phyloP scores from a whole-genome alignment of 139 green algal genomes.

The Spirogloea muscicola region DNA sequence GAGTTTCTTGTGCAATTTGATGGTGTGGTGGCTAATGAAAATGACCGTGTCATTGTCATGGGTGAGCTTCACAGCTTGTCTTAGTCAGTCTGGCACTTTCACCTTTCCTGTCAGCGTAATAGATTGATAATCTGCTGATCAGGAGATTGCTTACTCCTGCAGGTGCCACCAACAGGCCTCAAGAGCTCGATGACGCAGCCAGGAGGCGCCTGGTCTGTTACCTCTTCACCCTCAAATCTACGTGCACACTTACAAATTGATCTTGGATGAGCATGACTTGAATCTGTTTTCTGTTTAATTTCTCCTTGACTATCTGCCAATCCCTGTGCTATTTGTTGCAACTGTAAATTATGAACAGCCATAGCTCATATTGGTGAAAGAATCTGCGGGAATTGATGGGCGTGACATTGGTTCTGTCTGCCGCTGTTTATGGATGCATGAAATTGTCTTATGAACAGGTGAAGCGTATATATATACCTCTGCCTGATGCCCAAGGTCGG shows the following conservation, averaged over 20 bases:
- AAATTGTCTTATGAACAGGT: conserved; percentile 19
- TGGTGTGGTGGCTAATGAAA: conserved; percentile 43
- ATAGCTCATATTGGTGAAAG: not conserved
- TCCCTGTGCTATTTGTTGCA: not conserved
- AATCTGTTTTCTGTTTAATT: not conserved
- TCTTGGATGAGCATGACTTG: not conserved
- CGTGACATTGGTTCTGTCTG: not conserved
- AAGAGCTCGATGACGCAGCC: conserved; percentile 96
- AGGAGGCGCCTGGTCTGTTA: conserved; percentile 72
- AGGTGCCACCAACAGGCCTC: conserved; percentile 92
- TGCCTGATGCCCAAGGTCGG: conserved; percentile 76
- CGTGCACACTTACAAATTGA: conserved; percentile 44
- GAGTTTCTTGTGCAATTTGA: conserved; percentile 97
- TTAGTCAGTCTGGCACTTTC: not conserved
- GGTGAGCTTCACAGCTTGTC: conserved; percentile 15
- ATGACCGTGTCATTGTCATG: conserved; percentile 48
- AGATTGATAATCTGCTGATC: not conserved
- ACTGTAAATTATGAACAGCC: not conserved
- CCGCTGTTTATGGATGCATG: not conserved
- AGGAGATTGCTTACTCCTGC: not conserved
- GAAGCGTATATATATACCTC: conserved; percentile 98
- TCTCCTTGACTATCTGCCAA: not conserved
- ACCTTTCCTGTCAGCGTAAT: not conserved
- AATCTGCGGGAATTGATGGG: not conserved
- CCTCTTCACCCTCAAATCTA: not conserved